Conservation (phyloP, 2,329 filamentous ascomycete species). For the Exophiala aquamarina region DNA sequence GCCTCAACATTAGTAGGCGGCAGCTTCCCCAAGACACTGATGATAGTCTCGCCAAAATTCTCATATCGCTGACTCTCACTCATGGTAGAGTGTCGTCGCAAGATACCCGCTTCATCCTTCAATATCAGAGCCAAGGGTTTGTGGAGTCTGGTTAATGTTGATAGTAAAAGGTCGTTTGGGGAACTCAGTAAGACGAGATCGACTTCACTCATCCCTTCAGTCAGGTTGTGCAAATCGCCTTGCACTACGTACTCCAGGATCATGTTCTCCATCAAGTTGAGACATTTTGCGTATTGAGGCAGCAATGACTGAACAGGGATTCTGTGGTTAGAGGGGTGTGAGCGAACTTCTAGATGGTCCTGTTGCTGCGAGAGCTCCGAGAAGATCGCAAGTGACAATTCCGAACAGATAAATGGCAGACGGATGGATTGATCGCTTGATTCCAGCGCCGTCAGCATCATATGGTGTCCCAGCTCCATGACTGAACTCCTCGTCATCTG, state of each 20-base stretch:
- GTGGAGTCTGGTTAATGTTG: conserved; percentile 2
- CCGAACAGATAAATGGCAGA: conserved; percentile 5
- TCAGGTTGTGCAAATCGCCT: not conserved
- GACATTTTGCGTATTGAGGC: conserved; percentile 11
- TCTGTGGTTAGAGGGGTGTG: conserved; percentile 1
- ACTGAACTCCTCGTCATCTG: conserved; percentile 52
- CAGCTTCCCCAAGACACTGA: conserved; percentile 9
- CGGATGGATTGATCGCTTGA: not conserved
- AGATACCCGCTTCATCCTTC: conserved; percentile 32
- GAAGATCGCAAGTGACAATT: conserved; percentile 4
- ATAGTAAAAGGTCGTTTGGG: not conserved
- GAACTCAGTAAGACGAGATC: conserved; percentile 2
- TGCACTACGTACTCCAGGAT: not conserved
- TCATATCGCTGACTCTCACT: not conserved
- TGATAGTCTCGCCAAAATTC: conserved; percentile 4
- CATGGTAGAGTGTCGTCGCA: conserved; percentile 14
- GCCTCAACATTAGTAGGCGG: conserved; percentile 45
- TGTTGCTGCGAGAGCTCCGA: not conserved
- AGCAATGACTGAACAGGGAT: conserved; percentile 1
- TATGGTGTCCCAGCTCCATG: conserved; percentile 47
- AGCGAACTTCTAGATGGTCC: conserved; percentile 1
- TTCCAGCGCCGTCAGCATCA: conserved; percentile 35
- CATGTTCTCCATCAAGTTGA: conserved; percentile 5
- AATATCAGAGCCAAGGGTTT: conserved; percentile 36
- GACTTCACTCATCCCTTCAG: conserved; percentile 1